Evolutionary conservation across 2,329 filamentous ascomycete genomes (phyloP).

Genomic region (Colletotrichum tofieldiae): DNA sequence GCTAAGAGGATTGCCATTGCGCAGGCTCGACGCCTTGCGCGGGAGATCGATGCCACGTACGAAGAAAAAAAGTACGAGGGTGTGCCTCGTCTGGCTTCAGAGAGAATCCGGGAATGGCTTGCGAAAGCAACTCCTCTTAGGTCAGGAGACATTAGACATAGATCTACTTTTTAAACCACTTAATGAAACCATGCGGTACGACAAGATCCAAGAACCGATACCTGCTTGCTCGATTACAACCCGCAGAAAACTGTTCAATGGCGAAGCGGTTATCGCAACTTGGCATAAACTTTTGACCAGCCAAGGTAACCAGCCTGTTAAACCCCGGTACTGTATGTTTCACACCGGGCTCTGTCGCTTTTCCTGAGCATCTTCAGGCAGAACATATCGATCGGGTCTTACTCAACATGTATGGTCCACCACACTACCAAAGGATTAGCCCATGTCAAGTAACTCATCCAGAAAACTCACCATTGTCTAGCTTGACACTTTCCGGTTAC

Average conservation of each 20-base stretch:
- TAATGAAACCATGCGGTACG: not conserved
- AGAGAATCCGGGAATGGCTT: conserved; percentile 51
- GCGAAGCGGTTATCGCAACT: no score
- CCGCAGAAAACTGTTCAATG: no score
- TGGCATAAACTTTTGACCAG: no score
- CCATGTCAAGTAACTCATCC: not conserved
- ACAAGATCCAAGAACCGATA: not conserved
- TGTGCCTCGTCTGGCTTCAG: conserved; percentile 46
- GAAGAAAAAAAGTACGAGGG: conserved; percentile 47
- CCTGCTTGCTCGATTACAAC: not conserved
- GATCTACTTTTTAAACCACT: no score
- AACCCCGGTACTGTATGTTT: no score
- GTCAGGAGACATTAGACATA: not conserved
- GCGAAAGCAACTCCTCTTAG: conserved; percentile 11
- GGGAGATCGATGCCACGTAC: conserved; percentile 49
- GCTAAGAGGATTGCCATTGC: conserved; percentile 44
- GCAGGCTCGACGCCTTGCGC: conserved; percentile 47
- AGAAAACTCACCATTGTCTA: conserved; percentile 1
- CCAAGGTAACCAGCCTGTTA: no score
- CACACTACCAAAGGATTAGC: not conserved
- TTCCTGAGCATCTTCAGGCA: no score
- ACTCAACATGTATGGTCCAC: not conserved
- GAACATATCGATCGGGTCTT: not conserved
- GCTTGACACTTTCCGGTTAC: conserved; percentile 24
- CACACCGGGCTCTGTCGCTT: no score